A percentile compares a stretch with the other conserved stretches of the same genome.
These are phyloP conservation scores for Linnemannia elongata DNA, from an alignment of 192 early-diverging fungal genomes.

Conservation along the genomic window DNA sequence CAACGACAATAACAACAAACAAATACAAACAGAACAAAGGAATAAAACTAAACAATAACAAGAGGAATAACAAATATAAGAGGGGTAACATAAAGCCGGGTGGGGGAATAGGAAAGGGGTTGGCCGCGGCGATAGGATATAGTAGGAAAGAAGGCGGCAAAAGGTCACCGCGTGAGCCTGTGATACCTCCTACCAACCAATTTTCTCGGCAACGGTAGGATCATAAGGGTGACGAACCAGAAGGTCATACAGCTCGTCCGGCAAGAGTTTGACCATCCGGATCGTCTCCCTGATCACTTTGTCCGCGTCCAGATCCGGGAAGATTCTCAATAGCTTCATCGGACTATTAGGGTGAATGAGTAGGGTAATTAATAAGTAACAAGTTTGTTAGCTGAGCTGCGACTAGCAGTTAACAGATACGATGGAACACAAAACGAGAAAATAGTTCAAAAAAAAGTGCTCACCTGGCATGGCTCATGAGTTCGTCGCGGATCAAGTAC, in stretches of 20 bases:
- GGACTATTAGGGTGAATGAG: constrained; percentile 58
- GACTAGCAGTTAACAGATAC: not conserved
- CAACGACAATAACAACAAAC: not conserved
- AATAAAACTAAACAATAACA: not conserved
- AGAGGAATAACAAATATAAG: not conserved
- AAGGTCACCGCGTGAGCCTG: not conserved
- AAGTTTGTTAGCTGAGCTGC: not conserved
- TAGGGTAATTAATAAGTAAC: not conserved
- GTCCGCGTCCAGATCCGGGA: constrained; percentile 76
- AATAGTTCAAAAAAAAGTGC: not conserved
- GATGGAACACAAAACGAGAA: not conserved
- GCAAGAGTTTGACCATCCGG: constrained; percentile 68
- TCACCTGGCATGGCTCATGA: constrained; percentile 78
- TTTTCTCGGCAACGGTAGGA: constrained; percentile 62
- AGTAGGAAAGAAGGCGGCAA: not conserved
- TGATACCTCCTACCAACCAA: constrained; percentile 18
- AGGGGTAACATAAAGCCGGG: not conserved
- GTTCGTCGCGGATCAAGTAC: constrained; percentile 78
- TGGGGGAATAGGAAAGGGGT: not conserved
- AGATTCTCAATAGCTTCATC: constrained; percentile 76
- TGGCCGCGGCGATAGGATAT: not conserved
- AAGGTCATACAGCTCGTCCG: constrained; percentile 80
- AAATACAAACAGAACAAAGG: not conserved
- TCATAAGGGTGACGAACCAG: constrained; percentile 85
- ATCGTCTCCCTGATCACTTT: constrained; percentile 70